Evolutionary conservation across 176 grass and related monocot species (phyloP).

Genomic region (Saccharum spontaneum): DNA sequence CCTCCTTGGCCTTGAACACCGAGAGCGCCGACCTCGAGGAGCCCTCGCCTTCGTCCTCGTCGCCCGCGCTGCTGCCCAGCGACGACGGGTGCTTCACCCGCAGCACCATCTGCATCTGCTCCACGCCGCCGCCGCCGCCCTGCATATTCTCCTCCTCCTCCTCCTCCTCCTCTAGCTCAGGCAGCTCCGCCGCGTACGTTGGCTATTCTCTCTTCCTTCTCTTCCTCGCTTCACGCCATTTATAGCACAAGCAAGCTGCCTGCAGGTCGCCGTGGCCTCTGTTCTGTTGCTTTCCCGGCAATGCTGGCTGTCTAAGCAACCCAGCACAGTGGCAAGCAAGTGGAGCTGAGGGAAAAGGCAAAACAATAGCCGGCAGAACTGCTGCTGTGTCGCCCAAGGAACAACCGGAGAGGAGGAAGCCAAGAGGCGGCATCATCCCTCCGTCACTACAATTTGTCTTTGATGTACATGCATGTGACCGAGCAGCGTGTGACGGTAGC

Average conservation of each 20-base stretch:
- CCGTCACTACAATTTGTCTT: not conserved
- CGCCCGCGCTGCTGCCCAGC: conserved; percentile 9
- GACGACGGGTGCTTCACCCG: conserved; percentile 63
- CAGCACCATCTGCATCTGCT: conserved; percentile 80
- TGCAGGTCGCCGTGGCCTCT: not conserved
- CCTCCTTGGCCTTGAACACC: conserved; percentile 89
- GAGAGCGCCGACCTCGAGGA: conserved; percentile 75
- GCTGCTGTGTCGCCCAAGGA: conserved; percentile 46
- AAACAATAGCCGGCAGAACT: not conserved
- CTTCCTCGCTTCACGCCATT: conserved; percentile 21
- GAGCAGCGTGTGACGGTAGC: conserved; percentile 17
- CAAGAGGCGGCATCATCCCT: not conserved
- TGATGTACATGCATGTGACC: not conserved
- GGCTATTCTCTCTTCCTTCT: conserved; percentile 23
- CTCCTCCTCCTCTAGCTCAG: not conserved
- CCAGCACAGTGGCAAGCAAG: not conserved
- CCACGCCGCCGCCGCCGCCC: conserved; percentile 42
- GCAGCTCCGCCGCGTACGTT: not conserved
- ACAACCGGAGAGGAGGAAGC: not conserved
- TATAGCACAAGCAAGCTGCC: not conserved
- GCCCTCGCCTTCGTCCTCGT: conserved; percentile 49
- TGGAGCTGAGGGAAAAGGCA: not conserved
- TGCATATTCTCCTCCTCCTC: conserved; percentile 40
- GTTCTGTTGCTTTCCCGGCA: not conserved
- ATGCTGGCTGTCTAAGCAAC: conserved; percentile 51